Evolutionary conservation across 176 grass and related monocot genomes (phyloP).

Genomic region (Urochloa ruziziensis): DNA sequence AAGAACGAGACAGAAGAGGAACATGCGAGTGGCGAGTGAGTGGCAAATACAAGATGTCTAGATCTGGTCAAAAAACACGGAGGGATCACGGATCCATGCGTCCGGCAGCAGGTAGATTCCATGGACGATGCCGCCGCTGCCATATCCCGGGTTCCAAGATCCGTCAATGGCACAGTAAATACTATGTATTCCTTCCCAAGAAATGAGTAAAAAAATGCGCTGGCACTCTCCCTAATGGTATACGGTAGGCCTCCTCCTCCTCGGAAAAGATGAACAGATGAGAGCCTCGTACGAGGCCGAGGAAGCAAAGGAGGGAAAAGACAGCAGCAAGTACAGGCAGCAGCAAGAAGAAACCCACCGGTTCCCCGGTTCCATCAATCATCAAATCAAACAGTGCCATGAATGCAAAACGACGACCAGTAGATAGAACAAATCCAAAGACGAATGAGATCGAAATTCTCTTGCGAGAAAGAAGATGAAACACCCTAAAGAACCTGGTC

Average conservation of each 20-base stretch:
- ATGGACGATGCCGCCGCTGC: neutral
- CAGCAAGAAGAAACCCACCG: neutral
- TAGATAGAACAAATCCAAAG: neutral
- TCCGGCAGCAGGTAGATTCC: slow-evolving; percentile 24
- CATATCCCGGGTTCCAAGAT: slow-evolving; percentile 9
- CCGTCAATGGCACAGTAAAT: slow-evolving; percentile 35
- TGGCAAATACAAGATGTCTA: neutral
- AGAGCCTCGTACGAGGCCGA: slow-evolving; percentile 23
- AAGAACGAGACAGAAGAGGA: neutral
- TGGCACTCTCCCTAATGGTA: neutral
- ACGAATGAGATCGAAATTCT: neutral
- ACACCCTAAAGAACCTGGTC: neutral
- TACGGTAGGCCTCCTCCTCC: too few relatives aligned
- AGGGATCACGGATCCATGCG: slow-evolving; percentile 9
- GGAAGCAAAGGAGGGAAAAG: neutral
- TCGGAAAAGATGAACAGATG: slow-evolving; percentile 49
- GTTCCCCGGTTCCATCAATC: neutral
- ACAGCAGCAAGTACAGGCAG: slow-evolving; percentile 11
- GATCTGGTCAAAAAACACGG: slow-evolving; percentile 24
- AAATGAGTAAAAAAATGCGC: slow-evolving; percentile 27
- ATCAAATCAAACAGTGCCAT: slow-evolving; percentile 41
- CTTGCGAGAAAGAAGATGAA: neutral
- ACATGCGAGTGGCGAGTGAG: neutral
- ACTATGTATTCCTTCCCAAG: slow-evolving; percentile 26
- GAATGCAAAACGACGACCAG: neutral